These are phyloP conservation scores for Chrysosphaeria jannelii DNA, from an alignment of 2,329 filamentous ascomycete species.

Conservation along the genomic window DNA sequence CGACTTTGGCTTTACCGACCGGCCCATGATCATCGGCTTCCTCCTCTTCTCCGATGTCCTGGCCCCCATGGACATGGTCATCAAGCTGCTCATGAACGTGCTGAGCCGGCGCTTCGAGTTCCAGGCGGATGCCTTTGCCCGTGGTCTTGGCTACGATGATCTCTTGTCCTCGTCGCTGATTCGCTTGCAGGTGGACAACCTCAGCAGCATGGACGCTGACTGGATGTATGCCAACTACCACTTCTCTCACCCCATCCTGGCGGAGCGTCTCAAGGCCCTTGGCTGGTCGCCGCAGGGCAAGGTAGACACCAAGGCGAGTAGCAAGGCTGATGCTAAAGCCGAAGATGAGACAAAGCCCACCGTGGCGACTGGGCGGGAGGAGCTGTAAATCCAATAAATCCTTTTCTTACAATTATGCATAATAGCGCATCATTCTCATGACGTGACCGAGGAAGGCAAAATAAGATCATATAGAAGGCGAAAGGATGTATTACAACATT, in stretches of 20 bases:
- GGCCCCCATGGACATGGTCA: conserved; percentile 71
- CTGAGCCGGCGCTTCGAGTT: conserved; percentile 88
- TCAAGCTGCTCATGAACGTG: conserved; percentile 90
- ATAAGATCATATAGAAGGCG: no score
- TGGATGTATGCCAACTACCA: conserved; percentile 97
- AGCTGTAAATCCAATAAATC: conserved; percentile 31
- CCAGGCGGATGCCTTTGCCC: conserved; percentile 76
- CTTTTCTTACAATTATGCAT: no score
- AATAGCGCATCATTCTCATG: no score
- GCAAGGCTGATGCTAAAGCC: conserved; percentile 9
- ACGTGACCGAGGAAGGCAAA: no score
- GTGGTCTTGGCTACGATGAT: conserved; percentile 50
- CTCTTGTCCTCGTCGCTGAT: conserved; percentile 72
- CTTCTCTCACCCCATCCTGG: conserved; percentile 88
- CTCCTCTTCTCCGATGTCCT: conserved; percentile 94
- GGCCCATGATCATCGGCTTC: conserved; percentile 90
- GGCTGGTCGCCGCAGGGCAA: conserved; percentile 43
- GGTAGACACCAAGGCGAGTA: conserved; percentile 9
- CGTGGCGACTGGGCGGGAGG: conserved; percentile 46
- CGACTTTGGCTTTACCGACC: conserved; percentile 67
- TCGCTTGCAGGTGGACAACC: conserved; percentile 93
- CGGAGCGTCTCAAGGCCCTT: conserved; percentile 72
- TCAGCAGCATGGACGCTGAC: conserved; percentile 96
- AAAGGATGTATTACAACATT: no score
- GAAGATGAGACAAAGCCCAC: conserved; percentile 13